A percentile compares a stretch with the other conserved stretches of the same genome.
Evolutionary conservation across 345 rosid genomes (phyloP).

Genomic region (Capsella bursapastoris): DNA sequence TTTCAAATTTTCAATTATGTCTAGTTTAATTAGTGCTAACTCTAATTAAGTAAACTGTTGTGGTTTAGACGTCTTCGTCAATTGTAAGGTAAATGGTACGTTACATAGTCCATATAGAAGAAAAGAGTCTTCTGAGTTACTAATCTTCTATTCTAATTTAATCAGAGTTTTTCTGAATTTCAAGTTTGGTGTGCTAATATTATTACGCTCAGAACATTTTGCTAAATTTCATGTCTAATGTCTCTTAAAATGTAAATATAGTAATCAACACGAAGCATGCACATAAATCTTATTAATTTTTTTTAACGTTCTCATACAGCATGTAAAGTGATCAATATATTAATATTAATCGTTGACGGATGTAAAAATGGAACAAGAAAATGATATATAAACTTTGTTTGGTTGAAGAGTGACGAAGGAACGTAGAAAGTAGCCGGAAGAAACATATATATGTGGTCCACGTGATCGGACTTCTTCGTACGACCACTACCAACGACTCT

Average conservation of each 20-base stretch:
- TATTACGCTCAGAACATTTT: neutral
- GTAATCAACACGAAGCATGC: slow-evolving; percentile 24
- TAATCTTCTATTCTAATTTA: slow-evolving; percentile 6
- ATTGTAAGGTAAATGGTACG: slow-evolving; percentile 20
- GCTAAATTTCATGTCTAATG: neutral
- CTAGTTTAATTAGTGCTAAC: neutral
- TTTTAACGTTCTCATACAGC: neutral
- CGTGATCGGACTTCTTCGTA: slow-evolving; percentile 33
- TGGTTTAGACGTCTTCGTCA: slow-evolving; percentile 18
- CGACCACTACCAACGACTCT: slow-evolving; percentile 12
- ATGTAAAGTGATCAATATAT: slow-evolving; percentile 2
- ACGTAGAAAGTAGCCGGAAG: slow-evolving; percentile 38
- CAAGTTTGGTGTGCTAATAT: neutral
- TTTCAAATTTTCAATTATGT: neutral
- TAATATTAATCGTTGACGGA: slow-evolving; percentile 15
- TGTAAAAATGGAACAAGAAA: neutral
- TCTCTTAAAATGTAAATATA: neutral
- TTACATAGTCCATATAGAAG: slow-evolving; percentile 10
- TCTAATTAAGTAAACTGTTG: neutral
- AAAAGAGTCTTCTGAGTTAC: too few relatives aligned
- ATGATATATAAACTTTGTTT: neutral
- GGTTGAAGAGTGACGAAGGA: slow-evolving; percentile 32
- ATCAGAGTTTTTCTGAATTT: neutral
- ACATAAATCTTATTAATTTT: neutral
- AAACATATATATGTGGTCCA: slow-evolving; percentile 27